Evolutionary conservation across 768 basidiomycete species (phyloP).

Genomic region (Mycena galericulata): DNA sequence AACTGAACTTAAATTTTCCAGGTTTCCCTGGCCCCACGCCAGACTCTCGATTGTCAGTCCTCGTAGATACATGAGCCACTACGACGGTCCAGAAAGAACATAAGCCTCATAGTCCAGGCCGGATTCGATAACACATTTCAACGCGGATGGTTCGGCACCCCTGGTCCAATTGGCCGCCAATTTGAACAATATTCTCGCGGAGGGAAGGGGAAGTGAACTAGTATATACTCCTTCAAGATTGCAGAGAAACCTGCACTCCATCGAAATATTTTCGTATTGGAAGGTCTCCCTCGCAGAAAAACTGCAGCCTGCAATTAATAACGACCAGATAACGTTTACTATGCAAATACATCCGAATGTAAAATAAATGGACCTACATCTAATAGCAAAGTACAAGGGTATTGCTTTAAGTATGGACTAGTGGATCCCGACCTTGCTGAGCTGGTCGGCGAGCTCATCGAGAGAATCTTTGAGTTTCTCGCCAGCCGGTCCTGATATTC

Average conservation of each 20-base stretch:
- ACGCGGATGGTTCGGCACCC: neutral
- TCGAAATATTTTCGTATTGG: neutral
- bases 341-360: neutral
- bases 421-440: conserved; percentile 66
- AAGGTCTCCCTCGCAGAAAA: neutral
- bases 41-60: neutral
- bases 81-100: too few species aligned
- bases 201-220: neutral
- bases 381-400: neutral
- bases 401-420: neutral
- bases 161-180: neutral
- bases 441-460: conserved; percentile 72
- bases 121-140: neutral
- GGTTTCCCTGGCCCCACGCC: neutral
- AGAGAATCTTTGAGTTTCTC: conserved; percentile 52
- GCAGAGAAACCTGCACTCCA: too few species aligned
- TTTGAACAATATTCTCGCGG: neutral
- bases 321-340: neutral
- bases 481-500: conserved; percentile 36
- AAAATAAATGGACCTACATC: neutral
- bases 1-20: neutral
- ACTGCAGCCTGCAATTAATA: too few species aligned
- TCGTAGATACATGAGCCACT: neutral
- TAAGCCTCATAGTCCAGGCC: neutral
- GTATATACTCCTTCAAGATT: neutral